Conservation (phyloP, 2,329 filamentous ascomycete genomes). For the Penicillium sp. region DNA sequence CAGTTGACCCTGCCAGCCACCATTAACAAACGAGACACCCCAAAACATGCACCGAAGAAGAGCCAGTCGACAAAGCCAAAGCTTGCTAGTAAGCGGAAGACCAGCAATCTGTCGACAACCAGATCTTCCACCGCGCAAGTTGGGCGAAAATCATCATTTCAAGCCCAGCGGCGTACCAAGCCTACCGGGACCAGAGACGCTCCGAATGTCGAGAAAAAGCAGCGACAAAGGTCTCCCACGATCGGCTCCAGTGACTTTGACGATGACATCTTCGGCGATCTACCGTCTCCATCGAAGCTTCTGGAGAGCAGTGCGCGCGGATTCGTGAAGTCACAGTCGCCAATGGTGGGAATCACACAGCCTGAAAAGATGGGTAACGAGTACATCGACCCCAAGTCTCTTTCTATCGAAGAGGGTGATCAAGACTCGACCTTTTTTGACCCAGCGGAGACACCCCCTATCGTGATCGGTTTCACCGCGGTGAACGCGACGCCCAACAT, state of each 20-base stretch:
- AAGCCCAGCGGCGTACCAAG: neutral
- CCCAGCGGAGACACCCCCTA: neutral
- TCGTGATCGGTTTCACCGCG: neutral
- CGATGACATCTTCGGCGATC: conserved; percentile 31
- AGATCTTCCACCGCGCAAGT: neutral
- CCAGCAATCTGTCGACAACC: neutral
- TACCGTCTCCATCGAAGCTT: conserved; percentile 36
- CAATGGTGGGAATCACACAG: neutral
- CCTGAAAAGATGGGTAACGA: no score
- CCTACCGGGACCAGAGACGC: neutral
- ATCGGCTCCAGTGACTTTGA: conserved; percentile 32
- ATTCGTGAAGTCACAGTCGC: neutral
- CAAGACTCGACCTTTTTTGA: neutral
- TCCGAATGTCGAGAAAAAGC: neutral
- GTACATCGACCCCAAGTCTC: neutral
- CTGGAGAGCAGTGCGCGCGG: conserved; percentile 1
- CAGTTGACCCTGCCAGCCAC: conserved; percentile 29
- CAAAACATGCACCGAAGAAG: conserved; percentile 11
- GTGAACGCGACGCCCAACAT: neutral
- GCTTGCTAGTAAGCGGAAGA: neutral
- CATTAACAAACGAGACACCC: conserved; percentile 19
- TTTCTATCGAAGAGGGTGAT: neutral
- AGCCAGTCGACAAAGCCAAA: neutral
- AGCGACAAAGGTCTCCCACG: neutral
- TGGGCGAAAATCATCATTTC: neutral